Base-by-base conservation (phyloP, 2,329 filamentous ascomycete species). In the Aureobasidium mangrovei region DNA sequence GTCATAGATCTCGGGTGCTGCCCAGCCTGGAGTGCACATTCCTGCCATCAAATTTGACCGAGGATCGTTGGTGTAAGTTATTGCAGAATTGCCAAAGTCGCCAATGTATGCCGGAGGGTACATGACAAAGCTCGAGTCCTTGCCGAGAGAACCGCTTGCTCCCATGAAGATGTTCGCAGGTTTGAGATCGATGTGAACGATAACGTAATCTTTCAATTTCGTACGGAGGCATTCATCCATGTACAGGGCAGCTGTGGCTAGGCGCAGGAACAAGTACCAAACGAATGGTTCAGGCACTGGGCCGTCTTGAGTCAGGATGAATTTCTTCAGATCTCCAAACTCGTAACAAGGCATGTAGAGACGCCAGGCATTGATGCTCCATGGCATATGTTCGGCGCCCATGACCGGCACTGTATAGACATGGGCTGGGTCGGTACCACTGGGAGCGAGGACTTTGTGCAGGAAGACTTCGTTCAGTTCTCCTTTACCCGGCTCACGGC, bases 71-170 rank as follows among this genome's bases (percentile, higher is more conserved):
- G 24, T 9, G 8, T 35, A 52, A 4, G 48, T 52, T 24, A 52
- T 43, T 10, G 35, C 24, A 10, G 49, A 42, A 18, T 44, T 53
- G 10, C 48, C 48, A 39, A 52, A 52, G 47, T 52, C 47, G 7
- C 24, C 47, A 4, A 52, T 3, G 9, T 42, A 52, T 6, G 47
- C 47, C 3, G 33, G 33, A 9, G 47, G 47, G 10, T 52, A 52
- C 5, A 27, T 12, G 5, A 31, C 3, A 18, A 35, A 52, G 4
- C 24, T 12, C 2, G 6, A 12, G 8, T 52, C 31, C 29, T 18
- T 29, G 4, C 47, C 47, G 2, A 52, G 39, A 1, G 38, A 42
- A 1, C 48, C 48, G 3, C 29, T 38, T 4, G 39, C 9, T 4
- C 29, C 48, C 28, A 52, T 27, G 2, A 52, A 8, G 7, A 52